Evolutionary conservation across 2,329 filamentous ascomycete genomes (phyloP).

Genomic region (Calonectria hongkongensis): DNA sequence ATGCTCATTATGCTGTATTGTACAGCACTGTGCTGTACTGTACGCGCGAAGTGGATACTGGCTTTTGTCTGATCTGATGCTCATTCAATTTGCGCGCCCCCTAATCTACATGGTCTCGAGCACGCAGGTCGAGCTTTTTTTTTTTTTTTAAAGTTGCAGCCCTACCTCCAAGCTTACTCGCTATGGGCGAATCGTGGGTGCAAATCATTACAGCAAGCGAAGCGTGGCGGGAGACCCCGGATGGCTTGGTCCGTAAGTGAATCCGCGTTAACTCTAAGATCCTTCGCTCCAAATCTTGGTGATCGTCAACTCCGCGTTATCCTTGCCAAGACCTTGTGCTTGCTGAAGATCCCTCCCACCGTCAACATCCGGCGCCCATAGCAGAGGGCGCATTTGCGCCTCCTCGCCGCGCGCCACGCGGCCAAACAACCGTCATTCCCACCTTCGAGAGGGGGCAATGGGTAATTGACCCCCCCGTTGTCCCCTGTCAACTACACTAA

Average conservation of each 20-base stretch:
- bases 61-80: slow-evolving; percentile 1
- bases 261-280: slow-evolving; percentile 36
- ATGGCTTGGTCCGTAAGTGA: slow-evolving; percentile 28
- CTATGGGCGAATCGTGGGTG: slow-evolving; percentile 17
- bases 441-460: neutral
- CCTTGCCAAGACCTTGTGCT: slow-evolving; percentile 6
- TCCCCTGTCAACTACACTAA: slow-evolving; percentile 15
- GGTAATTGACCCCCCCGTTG: neutral
- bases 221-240: slow-evolving; percentile 21
- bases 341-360: neutral
- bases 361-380: neutral
- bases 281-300: slow-evolving; percentile 23
- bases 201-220: slow-evolving; percentile 26
- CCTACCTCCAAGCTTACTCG: slow-evolving; percentile 28
- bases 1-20: neutral
- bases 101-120: neutral
- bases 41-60: neutral
- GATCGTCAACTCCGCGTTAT: slow-evolving; percentile 9
- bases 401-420: slow-evolving; percentile 7
- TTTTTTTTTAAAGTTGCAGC: slow-evolving; percentile 29
- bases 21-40: neutral
- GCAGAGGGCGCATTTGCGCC: slow-evolving; percentile 15
- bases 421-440: slow-evolving; percentile 12
- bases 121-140: neutral
- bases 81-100: neutral